Base-by-base conservation (phyloP, 768 basidiomycete species). In the Boletus rufocinnamomeus region DNA sequence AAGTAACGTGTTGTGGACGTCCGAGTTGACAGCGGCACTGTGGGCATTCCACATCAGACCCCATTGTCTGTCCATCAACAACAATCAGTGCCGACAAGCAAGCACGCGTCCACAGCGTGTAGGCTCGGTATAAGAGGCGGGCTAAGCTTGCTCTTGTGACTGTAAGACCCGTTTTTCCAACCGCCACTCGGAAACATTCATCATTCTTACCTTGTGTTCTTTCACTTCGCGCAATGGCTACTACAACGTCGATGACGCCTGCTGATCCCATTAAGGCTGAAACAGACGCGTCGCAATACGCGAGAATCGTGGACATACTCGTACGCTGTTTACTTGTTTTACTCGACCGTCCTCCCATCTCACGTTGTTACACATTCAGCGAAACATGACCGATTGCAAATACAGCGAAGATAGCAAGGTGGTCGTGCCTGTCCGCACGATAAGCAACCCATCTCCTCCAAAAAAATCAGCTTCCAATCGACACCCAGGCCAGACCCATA, bases 401-500 rank as follows among this genome's bases (percentile, higher is more conserved):
- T 2, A 37, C 14, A 37, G 16, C 14, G 34, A 37, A 37, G 35
- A 37, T 37, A 37, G 4, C 6, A 37, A 34, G 38, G 2, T 19
- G 16, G 35, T 38, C 17, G 7, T 38, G 3, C 38, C 16, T 2
- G 38, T 19, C 17, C 17, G 38, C 38, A 38, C 38, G 17, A 38
- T 9, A 37, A n/a, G 37, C 37, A 37, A 37, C 37, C 37, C 37
- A 1, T 37, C 37, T 37, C 37, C 57, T 37, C 37, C 57, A 5
- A 61, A 59, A 28, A 47, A 32, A 16, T 23, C 59, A 2, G 52
- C 53, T 1, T 52, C 56, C 10, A 57, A 56, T 19, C 50, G 54
- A 41, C 49, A 50, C 4, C 58, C 56, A 0, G 49, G 56, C 9
- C 54, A 63, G 32, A 27, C 52, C 0, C 40, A 63, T 11, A 66